Evolutionary conservation across 2,329 filamentous ascomycete genomes (phyloP).

Genomic region (Alternaria dauci): DNA sequence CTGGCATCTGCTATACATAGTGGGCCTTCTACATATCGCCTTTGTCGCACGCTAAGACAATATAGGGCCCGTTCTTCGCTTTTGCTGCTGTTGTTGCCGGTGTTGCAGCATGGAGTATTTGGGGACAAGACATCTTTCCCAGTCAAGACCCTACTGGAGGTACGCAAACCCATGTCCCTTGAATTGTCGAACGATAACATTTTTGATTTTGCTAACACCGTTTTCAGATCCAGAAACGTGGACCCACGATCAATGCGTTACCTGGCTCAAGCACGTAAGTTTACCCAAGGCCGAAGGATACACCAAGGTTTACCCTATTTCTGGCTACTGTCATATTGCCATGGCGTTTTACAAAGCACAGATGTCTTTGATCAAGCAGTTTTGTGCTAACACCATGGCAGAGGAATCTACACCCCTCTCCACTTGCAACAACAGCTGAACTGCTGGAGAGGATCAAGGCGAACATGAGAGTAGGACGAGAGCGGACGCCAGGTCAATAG

Average conservation of each 20-base stretch:
- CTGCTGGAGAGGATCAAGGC: conserved; percentile 73
- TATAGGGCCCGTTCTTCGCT: conserved; percentile 49
- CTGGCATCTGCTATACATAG: conserved; percentile 34
- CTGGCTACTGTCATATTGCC: not conserved
- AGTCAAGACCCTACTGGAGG: conserved; percentile 80
- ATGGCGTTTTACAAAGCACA: not conserved
- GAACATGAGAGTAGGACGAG: conserved; percentile 63
- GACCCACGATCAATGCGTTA: conserved; percentile 79
- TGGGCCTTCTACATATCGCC: conserved; percentile 19
- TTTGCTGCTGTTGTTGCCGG: conserved; percentile 85
- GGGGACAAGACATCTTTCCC: conserved; percentile 86
- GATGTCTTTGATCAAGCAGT: not conserved
- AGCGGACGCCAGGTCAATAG: conserved; percentile 18
- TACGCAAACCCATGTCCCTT: conserved; percentile 46
- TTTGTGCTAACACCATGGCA: conserved; percentile 42
- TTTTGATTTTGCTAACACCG: not conserved
- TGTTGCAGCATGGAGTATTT: conserved; percentile 83
- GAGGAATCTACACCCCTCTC: conserved; percentile 70
- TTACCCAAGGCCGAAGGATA: not conserved
- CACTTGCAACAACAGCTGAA: conserved; percentile 68
- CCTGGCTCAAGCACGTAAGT: conserved; percentile 83
- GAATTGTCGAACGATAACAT: not conserved
- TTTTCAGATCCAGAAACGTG: conserved; percentile 70
- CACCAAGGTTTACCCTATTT: not conserved
- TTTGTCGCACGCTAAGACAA: conserved; percentile 7